Percentiles rank a stretch among this genome's conserved stretches.
Conservation (phyloP, 305 asterid species). For the Fraxinus platypoda region DNA sequence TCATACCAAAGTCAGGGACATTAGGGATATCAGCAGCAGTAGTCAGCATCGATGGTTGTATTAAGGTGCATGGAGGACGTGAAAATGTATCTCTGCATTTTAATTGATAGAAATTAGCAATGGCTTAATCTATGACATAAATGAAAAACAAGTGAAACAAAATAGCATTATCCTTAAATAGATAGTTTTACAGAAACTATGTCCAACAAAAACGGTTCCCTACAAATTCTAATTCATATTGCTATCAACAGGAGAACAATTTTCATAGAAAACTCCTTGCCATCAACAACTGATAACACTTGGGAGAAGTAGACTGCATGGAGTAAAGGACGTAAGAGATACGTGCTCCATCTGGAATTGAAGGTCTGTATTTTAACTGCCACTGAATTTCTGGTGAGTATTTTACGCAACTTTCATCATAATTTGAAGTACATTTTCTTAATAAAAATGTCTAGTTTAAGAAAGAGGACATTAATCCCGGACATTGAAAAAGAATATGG, state of each 20-base stretch:
- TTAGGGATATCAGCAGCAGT: slow-evolving; percentile 42
- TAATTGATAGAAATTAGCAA: slow-evolving; percentile 21
- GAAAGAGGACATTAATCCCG: not conserved
- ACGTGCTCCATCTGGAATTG: not conserved
- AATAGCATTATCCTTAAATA: slow-evolving; percentile 18
- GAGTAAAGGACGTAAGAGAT: not conserved
- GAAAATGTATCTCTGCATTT: slow-evolving; percentile 91
- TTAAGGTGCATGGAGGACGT: slow-evolving; percentile 85
- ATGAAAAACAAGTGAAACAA: slow-evolving; percentile 18
- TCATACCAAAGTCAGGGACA: slow-evolving; percentile 83
- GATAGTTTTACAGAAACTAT: slow-evolving; percentile 4
- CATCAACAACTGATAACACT: not conserved
- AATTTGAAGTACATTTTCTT: not conserved
- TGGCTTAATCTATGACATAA: not conserved
- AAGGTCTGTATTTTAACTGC: not conserved
- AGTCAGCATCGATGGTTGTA: slow-evolving; percentile 80
- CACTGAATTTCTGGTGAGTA: not conserved
- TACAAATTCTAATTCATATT: slow-evolving; percentile 11
- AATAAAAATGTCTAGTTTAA: not conserved
- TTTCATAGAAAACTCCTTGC: not conserved
- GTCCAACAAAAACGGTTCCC: not conserved
- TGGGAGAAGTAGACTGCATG: not conserved
- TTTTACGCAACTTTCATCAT: not conserved
- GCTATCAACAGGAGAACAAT: slow-evolving; percentile 10
- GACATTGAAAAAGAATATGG: not conserved